phyloP scores from a whole-genome alignment of 2,329 filamentous ascomycete species.

The Alternaria dauci region DNA sequence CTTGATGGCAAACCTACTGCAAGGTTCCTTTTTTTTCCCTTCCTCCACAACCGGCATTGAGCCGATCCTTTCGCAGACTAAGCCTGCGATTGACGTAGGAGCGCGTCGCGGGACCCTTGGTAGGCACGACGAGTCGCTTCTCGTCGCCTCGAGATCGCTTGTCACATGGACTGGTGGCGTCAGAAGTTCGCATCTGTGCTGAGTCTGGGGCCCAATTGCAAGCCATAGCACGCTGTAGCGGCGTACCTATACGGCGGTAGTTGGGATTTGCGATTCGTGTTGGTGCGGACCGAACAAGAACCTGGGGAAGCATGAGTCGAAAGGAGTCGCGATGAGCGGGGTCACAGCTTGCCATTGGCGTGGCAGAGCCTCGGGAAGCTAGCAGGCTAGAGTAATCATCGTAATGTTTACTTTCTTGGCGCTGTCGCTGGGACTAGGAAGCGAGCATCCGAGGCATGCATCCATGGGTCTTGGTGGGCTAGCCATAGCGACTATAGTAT shows the following conservation, averaged over 20 bases:
- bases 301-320: constrained; percentile 10
- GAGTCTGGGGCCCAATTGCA: constrained; percentile 17
- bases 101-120: neutral
- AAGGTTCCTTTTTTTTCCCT: neutral
- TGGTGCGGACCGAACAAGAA: neutral
- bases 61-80: neutral
- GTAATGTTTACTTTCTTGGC: constrained; percentile 4
- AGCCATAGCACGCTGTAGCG: constrained; percentile 8
- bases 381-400: neutral
- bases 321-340: neutral
- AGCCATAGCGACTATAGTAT: neutral
- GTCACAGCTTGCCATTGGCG: constrained; percentile 12
- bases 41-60: neutral
- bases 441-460: constrained; percentile 12
- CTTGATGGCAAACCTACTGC: neutral
- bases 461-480: neutral
- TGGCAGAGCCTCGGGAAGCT: constrained; percentile 7
- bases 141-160: neutral
- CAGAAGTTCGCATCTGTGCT: constrained; percentile 5
- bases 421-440: neutral
- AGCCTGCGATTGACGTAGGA: neutral
- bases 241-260: neutral
- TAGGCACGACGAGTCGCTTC: neutral
- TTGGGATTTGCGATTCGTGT: constrained; percentile 16
- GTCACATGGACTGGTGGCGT: constrained; percentile 18